Evolutionary conservation across 352 stramenopile genomes (phyloP), one percentile per base, ranked within the genome.

Genomic region (Aphanomyces astaci): DNA sequence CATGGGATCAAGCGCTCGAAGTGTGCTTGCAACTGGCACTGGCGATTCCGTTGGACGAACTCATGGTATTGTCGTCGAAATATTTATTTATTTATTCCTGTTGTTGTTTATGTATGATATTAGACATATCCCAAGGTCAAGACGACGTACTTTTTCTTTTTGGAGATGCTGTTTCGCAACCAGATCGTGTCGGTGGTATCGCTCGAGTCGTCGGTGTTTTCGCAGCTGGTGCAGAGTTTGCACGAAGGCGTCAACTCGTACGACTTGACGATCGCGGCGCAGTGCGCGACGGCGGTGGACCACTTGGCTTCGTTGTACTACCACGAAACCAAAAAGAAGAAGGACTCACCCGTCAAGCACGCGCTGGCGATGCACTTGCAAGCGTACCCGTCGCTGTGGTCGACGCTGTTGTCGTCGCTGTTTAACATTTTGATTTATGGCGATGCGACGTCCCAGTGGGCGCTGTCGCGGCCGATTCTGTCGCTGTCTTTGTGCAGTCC

Each of bases 101-200:
- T n/a, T 32, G 25, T 32, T 19, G 36, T 4, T 51, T 19, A 36
- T 64, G 15, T 64, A 3, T 28, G 40, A 10, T 1, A 4, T 0
- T 54, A 70, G 53, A 86, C 86, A 32, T 99, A 98, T 80, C 95
- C 96, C 10, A 99, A 99, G 78, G 82, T 99, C 53, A 98, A 96
- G 76, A 98, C 97, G 72, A 93, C 95, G 9, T 99, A 98, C 75
- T 99, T 98, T 70, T 93, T 92, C 75, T 99, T 99, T 72, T 76
- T 99, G 51, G 96, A 99, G 77, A 98, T 99, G 63, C 79, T 99
- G 9, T 99, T 99, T 78, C 89, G 95, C 46, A 98, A 98, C 78
- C 97, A 99, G 75, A 89, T 98, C 63, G 89, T 92, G 60, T 97
- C 90, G 0, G 87, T 98, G 0, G 90, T 98, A 40, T 81, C 84